These are phyloP conservation scores for Hippophae rhamnoides DNA, from an alignment of 306 rosid species.

Conservation along the genomic window DNA sequence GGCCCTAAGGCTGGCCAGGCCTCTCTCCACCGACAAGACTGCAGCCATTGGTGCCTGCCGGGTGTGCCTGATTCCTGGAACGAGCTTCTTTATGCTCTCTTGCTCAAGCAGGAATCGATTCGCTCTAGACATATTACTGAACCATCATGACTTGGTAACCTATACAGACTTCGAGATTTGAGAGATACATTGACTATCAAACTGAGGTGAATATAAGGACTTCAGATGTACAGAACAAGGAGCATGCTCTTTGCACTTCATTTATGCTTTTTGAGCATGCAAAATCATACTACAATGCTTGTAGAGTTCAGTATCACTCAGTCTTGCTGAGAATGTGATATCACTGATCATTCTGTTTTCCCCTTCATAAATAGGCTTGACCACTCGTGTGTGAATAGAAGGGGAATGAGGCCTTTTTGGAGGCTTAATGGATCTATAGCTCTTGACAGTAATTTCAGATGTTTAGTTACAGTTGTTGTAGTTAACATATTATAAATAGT, in stretches of 20 bases:
- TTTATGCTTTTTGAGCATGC: constrained; percentile 6
- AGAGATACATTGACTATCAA: too few relatives aligned
- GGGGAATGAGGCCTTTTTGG: too few relatives aligned
- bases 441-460: too few relatives aligned
- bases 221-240: constrained; percentile 4
- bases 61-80: constrained; percentile 96
- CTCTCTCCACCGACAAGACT: constrained; percentile 57
- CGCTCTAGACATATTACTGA: constrained; percentile 11
- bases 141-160: constrained; percentile 4
- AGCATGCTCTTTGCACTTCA: constrained; percentile 2
- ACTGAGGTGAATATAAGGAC: too few relatives aligned
- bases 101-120: constrained; percentile 41
- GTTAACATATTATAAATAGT: too few relatives aligned
- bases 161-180: neutral
- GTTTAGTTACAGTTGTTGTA: too few relatives aligned
- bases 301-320: constrained; percentile 5
- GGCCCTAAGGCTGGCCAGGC: constrained; percentile 41
- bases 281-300: constrained; percentile 5
- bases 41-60: constrained; percentile 97
- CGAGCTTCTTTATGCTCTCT: constrained; percentile 60
- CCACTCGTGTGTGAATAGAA: too few relatives aligned
- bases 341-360: too few relatives aligned
- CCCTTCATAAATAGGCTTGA: too few relatives aligned
- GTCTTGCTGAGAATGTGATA: too few relatives aligned
- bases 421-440: too few relatives aligned